Base-by-base conservation (phyloP, 1,284 basidiomycete species). In the Cryptococcus deneoformans region DNA sequence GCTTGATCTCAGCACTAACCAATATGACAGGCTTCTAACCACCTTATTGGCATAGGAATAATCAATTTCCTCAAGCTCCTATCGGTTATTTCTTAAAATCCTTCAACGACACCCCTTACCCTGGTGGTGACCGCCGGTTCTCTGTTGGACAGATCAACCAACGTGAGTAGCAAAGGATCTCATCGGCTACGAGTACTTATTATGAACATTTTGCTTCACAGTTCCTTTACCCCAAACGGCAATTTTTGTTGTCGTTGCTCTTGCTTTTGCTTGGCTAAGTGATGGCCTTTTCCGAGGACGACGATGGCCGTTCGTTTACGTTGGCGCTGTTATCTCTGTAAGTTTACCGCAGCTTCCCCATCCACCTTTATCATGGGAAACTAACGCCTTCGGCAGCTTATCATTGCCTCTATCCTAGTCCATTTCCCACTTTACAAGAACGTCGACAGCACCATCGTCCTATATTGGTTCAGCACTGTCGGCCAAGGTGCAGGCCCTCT, bases 21-120 rank as follows among this genome's bases (percentile, higher is more conserved):
- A 29, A 29, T 29, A 29, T 29, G 29, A 29, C 5, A 3, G 29
- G 3, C 29, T 29, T 5, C 29, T 29, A 29, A 29, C 29, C 29
- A 29, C 29, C 29, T 5, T 29, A 29, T 29, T 29, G 3, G 29
- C 29, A 29, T 29, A 29, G 29, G 66, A 71, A 64, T 58, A 71
- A 71, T 58, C 64, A 59, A 10, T 58, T 51, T 37, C 54, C 61
- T 14, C 67, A 69, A 56, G 46, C 48, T 12, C 53, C 71, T 5
- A 70, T 76, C 59, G 64, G 65, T 1, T 70, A 69, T 51, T 76
- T 63, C 61, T 66, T 76, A 49, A 73, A 73, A 54, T 61, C 59
- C 0, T 75, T 71, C 69, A 76, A 75, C 58, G 53, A 52, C 42
- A 61, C 54, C 1, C 70, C 72, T 4, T 68, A 68, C 1, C 72